Percentiles rank a stretch among this genome's conserved stretches.
These are phyloP conservation scores for Paramecium bursaria DNA, from an alignment of 73 alveolate genomes.

Conservation along the genomic window DNA sequence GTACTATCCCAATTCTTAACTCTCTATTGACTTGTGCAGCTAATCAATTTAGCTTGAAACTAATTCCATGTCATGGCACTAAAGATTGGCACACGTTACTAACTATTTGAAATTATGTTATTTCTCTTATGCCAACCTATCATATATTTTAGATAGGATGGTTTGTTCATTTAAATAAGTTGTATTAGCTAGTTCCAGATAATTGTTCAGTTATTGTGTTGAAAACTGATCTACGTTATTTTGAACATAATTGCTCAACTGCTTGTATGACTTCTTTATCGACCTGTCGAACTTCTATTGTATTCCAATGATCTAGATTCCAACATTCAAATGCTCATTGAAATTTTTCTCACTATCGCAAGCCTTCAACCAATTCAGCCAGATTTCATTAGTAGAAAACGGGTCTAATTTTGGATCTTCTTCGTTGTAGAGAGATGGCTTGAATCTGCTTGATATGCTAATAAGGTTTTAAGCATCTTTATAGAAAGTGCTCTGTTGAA, in stretches of 20 bases:
- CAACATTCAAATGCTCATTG: conserved; percentile 2
- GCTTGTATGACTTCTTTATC: conserved; percentile 15
- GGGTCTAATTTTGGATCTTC: conserved; percentile 60
- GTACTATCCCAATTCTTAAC: neutral
- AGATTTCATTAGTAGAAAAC: conserved; percentile 45
- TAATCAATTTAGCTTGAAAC: conserved; percentile 32
- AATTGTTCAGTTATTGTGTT: neutral
- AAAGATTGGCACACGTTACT: conserved; percentile 16
- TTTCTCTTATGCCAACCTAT: conserved; percentile 5
- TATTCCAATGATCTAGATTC: conserved; percentile 10
- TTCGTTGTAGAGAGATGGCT: too few relatives aligned
- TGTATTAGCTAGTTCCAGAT: conserved; percentile 7
- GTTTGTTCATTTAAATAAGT: conserved; percentile 34
- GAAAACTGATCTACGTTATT: neutral
- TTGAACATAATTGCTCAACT: neutral
- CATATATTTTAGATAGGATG: neutral
- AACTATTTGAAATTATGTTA: neutral
- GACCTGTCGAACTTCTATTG: neutral
- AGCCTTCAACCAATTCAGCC: conserved; percentile 10
- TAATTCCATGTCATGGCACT: conserved; percentile 34
- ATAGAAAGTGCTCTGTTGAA: too few relatives aligned
- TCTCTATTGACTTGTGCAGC: neutral
- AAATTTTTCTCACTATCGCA: neutral
- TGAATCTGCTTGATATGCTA: too few relatives aligned
- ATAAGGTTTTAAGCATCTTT: too few relatives aligned